These are phyloP conservation scores for Hyparrhenia diplandra DNA, from an alignment of 176 grass and related monocot species.

Conservation along the genomic window DNA sequence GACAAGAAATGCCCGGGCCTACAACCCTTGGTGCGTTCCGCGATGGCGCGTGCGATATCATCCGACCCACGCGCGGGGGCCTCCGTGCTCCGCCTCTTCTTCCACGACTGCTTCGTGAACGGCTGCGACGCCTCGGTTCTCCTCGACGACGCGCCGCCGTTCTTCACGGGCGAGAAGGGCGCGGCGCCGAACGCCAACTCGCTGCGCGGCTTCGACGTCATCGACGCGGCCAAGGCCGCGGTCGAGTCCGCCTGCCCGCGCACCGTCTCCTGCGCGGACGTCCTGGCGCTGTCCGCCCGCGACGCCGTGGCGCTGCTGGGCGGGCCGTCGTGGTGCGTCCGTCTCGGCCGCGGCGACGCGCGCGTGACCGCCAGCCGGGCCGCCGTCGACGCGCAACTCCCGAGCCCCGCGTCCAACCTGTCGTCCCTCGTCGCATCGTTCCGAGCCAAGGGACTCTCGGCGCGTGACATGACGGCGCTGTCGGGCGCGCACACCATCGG, in stretches of 20 bases:
- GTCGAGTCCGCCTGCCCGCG: slow-evolving; percentile 45
- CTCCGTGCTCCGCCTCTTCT: slow-evolving; percentile 57
- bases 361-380: slow-evolving; percentile 5
- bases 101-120: slow-evolving; percentile 74
- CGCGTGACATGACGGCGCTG: slow-evolving; percentile 59
- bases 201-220: slow-evolving; percentile 41
- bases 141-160: slow-evolving; percentile 47
- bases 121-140: slow-evolving; percentile 69
- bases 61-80: slow-evolving; percentile 39
- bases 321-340: slow-evolving; percentile 40
- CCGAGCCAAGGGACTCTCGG: slow-evolving; percentile 34
- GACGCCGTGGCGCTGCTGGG: slow-evolving; percentile 34
- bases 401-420: slow-evolving; percentile 10
- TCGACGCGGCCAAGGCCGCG: slow-evolving; percentile 52
- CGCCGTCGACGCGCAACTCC: slow-evolving; percentile 38
- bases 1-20: slow-evolving; percentile 41
- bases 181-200: slow-evolving; percentile 45
- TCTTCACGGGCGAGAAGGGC: slow-evolving; percentile 48
- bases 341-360: slow-evolving; percentile 37
- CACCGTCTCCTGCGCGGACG: slow-evolving; percentile 66
- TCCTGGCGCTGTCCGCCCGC: slow-evolving; percentile 53
- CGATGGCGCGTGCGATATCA: slow-evolving; percentile 31
- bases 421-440: slow-evolving; percentile 33
- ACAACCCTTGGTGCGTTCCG: slow-evolving; percentile 26
- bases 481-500: slow-evolving; percentile 64